phyloP scores from a whole-genome alignment of 1,139 yeast species.

The Saccharomyces hybrid region DNA sequence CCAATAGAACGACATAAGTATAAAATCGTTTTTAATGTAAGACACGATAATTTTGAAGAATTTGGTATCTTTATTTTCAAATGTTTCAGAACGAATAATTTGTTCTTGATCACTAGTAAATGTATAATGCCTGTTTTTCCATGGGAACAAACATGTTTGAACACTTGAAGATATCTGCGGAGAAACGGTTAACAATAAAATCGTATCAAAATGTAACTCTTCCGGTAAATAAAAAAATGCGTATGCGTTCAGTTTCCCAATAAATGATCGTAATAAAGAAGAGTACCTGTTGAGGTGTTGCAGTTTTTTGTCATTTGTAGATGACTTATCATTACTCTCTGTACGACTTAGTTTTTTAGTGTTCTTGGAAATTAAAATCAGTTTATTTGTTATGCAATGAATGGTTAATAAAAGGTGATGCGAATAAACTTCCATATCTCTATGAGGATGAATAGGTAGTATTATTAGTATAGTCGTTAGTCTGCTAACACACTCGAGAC shows the following conservation, averaged over 20 bases:
- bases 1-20: constrained; percentile 28
- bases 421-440: constrained; percentile 22
- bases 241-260: constrained; percentile 30
- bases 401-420: constrained; percentile 25
- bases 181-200: constrained; percentile 13
- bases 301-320: neutral
- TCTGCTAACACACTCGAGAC: constrained; percentile 27
- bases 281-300: constrained; percentile 18
- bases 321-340: neutral
- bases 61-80: constrained; percentile 12
- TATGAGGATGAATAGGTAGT: constrained; percentile 11
- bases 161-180: constrained; percentile 9
- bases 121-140: constrained; percentile 19
- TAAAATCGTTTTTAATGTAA: constrained; percentile 25
- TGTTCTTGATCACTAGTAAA: constrained; percentile 1
- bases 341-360: constrained; percentile 3
- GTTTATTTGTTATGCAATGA: constrained; percentile 24
- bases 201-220: constrained; percentile 22
- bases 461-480: constrained; percentile 20
- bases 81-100: constrained; percentile 5
- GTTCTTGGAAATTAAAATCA: constrained; percentile 22
- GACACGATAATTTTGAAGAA: constrained; percentile 28
- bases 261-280: constrained; percentile 21
- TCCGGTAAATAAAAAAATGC: constrained; percentile 28
- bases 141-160: constrained; percentile 12